A percentile compares a stretch with the other conserved stretches of the same genome.
These are phyloP conservation scores for Castanopsis chinensis DNA, from an alignment of 306 rosid genomes.

Conservation along the genomic window DNA sequence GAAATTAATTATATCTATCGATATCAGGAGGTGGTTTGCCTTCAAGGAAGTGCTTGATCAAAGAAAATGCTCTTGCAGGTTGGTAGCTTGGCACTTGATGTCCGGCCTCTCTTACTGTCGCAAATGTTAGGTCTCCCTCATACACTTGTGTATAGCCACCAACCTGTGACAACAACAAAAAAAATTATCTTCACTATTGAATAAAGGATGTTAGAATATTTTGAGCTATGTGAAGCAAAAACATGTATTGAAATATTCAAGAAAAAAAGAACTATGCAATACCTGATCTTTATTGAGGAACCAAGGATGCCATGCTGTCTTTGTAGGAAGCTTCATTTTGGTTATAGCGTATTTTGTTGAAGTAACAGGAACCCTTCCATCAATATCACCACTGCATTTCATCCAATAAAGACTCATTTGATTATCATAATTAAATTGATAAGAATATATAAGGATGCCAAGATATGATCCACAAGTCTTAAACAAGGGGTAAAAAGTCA, in stretches of 20 bases:
- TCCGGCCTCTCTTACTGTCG: constrained; percentile 78
- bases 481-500: too few species aligned
- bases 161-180: constrained; percentile 34
- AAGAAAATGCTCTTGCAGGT: constrained; percentile 69
- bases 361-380: constrained; percentile 86
- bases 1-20: not conserved
- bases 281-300: constrained; percentile 54
- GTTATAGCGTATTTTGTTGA: constrained; percentile 76
- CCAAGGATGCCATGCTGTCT: constrained; percentile 77
- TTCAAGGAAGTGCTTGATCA: constrained; percentile 56
- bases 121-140: constrained; percentile 58
- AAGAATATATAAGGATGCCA: too few species aligned
- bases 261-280: not conserved
- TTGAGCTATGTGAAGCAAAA: too few species aligned
- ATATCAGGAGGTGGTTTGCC: constrained; percentile 58
- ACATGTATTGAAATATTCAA: not conserved
- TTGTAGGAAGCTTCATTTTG: constrained; percentile 57
- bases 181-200: too few species aligned
- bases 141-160: constrained; percentile 71
- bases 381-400: constrained; percentile 68
- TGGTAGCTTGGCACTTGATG: constrained; percentile 90
- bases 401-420: constrained; percentile 5
- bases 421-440: too few species aligned
- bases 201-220: too few species aligned
- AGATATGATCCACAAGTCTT: too few species aligned